Conservation (phyloP, 495 filamentous ascomycete species). For the Penicillium paxilli region DNA sequence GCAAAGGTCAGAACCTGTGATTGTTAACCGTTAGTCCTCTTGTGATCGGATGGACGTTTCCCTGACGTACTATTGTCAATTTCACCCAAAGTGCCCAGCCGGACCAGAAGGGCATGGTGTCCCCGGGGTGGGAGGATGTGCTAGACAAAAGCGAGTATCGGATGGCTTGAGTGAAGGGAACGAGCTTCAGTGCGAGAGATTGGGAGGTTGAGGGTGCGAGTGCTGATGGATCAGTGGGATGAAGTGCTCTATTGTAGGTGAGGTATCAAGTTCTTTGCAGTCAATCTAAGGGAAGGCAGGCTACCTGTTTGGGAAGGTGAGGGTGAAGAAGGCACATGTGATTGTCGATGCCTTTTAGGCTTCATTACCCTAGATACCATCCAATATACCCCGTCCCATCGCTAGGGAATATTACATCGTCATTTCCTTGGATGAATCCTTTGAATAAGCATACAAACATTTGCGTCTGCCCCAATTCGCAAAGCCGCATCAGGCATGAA, state of each 20-base stretch:
- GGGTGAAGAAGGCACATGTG: too few species aligned
- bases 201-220: neutral
- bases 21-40: neutral
- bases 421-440: too few species aligned
- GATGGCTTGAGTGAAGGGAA: neutral
- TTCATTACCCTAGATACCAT: too few species aligned
- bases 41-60: conserved; percentile 5
- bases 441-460: too few species aligned
- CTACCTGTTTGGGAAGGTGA: neutral
- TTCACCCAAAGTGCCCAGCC: conserved; percentile 88
- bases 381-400: too few species aligned
- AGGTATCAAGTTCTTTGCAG: neutral
- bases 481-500: too few species aligned
- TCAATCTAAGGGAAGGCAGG: neutral
- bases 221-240: neutral
- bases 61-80: conserved; percentile 74
- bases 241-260: neutral
- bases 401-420: too few species aligned
- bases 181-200: neutral
- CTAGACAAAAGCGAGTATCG: too few species aligned
- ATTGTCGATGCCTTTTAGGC: too few species aligned
- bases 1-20: conserved; percentile 41
- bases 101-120: conserved; percentile 63
- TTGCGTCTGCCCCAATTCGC: too few species aligned
- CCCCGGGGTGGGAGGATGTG: neutral